These are phyloP conservation scores for Nicotiana rustica DNA, from an alignment of 305 asterid species.

Conservation along the genomic window DNA sequence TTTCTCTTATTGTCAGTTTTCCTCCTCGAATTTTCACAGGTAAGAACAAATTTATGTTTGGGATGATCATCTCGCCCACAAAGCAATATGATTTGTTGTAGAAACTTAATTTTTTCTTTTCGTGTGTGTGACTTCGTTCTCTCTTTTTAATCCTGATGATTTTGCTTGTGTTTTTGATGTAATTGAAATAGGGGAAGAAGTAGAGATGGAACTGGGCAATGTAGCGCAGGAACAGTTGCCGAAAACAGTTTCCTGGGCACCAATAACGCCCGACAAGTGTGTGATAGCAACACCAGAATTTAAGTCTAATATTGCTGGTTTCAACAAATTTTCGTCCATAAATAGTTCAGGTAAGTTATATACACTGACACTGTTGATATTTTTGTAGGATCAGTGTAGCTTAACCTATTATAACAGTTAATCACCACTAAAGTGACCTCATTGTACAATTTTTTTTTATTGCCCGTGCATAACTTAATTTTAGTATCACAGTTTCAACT, in stretches of 20 bases:
- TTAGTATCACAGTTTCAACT: background rate
- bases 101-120: background rate
- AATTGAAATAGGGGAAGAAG: background rate
- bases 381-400: background rate
- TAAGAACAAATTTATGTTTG: background rate
- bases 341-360: conserved; percentile 10
- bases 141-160: background rate
- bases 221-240: background rate
- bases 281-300: conserved; percentile 29
- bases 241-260: conserved; percentile 31
- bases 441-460: background rate
- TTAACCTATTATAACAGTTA: background rate
- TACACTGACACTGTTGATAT: background rate
- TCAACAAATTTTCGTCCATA: background rate
- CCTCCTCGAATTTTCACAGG: background rate
- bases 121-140: background rate
- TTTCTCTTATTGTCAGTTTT: background rate
- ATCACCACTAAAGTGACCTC: background rate
- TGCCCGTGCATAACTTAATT: background rate
- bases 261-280: conserved; percentile 38
- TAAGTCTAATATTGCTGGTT: background rate
- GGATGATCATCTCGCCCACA: background rate
- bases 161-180: background rate
- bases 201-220: background rate
- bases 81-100: background rate